Evolutionary conservation across 2,329 filamentous ascomycete species (phyloP).

Genomic region (Phialophora chinensis): DNA sequence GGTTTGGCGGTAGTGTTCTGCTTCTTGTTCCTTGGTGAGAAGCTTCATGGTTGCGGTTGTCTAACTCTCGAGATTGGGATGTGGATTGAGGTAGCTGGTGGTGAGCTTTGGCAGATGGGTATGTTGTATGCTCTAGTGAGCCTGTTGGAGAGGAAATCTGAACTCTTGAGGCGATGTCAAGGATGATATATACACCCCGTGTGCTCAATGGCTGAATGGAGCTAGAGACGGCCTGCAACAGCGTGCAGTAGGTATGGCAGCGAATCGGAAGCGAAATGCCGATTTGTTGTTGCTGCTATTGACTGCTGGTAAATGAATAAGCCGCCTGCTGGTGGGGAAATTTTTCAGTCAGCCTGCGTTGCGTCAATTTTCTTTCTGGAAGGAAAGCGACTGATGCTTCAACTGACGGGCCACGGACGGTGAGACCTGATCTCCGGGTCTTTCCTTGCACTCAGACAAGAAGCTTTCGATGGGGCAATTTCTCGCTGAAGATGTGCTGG

Average conservation of each 20-base stretch:
- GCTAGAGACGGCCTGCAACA: neutral
- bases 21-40: conserved; percentile 90
- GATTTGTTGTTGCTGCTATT: conserved; percentile 9
- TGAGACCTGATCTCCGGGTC: neutral
- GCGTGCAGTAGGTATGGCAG: conserved; percentile 28
- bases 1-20: conserved; percentile 81
- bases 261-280: conserved; percentile 31
- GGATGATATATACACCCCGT: conserved; percentile 6
- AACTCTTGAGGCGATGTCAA: neutral
- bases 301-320: conserved; percentile 22
- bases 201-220: conserved; percentile 1
- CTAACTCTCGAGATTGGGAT: neutral
- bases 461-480: neutral
- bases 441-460: neutral
- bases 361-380: conserved; percentile 19
- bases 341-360: conserved; percentile 22
- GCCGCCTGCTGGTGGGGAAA: conserved; percentile 8
- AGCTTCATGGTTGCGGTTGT: conserved; percentile 74
- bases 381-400: neutral
- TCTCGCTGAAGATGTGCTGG: conserved; percentile 1
- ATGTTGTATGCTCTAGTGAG: neutral
- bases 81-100: neutral
- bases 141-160: neutral
- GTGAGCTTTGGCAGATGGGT: neutral
- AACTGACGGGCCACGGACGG: neutral